Evolutionary conservation across 2,329 filamentous ascomycete genomes (phyloP).

Genomic region (Bipolaris cookei): DNA sequence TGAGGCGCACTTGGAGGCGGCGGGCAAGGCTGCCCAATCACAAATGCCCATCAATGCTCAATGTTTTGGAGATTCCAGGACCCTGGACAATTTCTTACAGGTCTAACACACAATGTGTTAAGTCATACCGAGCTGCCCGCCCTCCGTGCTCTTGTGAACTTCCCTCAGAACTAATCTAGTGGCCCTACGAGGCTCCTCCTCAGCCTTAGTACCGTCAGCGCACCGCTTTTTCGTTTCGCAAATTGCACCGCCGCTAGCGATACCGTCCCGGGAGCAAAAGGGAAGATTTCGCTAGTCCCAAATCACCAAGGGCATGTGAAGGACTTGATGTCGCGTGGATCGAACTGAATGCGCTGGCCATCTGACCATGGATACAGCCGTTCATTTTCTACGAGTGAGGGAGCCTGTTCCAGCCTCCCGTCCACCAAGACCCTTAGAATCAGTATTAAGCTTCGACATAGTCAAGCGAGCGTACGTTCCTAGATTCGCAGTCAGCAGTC

Average conservation of each 20-base stretch:
- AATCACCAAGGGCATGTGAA: conserved; percentile 14
- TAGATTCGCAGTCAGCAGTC: background rate
- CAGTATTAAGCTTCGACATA: background rate
- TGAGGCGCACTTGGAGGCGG: background rate
- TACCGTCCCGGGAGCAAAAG: conserved; percentile 10
- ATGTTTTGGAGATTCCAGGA: background rate
- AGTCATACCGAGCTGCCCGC: background rate
- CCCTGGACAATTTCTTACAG: background rate
- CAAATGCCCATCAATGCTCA: background rate
- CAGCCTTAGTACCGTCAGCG: background rate
- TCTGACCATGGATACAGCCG: conserved; percentile 6
- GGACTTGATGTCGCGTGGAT: conserved; percentile 3
- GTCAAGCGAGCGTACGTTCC: background rate
- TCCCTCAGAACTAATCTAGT: background rate
- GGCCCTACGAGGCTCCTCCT: background rate
- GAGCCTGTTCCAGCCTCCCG: background rate
- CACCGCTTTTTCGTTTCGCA: conserved; percentile 1
- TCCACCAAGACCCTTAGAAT: conserved; percentile 8
- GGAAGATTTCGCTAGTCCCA: conserved; percentile 13
- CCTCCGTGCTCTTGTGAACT: background rate
- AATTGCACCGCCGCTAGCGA: conserved; percentile 13
- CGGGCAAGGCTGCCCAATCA: background rate
- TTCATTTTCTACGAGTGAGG: background rate
- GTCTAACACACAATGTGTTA: background rate
- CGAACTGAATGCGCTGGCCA: conserved; percentile 11